Evolutionary conservation across 139 green algal genomes (phyloP).

Genomic region (Coccomyxa sp.): DNA sequence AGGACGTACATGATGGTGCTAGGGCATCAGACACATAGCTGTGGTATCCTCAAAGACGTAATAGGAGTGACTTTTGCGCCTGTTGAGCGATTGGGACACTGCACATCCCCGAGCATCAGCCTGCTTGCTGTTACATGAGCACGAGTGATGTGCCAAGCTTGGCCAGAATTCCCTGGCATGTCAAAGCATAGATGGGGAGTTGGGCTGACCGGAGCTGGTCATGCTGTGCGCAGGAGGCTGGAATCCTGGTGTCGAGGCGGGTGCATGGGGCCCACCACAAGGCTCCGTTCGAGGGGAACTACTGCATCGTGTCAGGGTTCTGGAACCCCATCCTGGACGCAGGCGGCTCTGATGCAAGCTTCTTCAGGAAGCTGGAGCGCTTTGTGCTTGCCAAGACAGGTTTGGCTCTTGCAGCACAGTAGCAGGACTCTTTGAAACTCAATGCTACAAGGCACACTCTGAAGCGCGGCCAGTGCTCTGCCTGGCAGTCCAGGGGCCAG

Average conservation of each 20-base stretch:
- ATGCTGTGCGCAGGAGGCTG: slow-evolving; percentile 50
- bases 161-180: no score
- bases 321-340: slow-evolving; percentile 89
- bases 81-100: no score
- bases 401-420: not conserved
- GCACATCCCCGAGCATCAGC: no score
- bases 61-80: no score
- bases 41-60: no score
- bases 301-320: slow-evolving; percentile 92
- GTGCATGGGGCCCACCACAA: slow-evolving; percentile 91
- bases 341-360: slow-evolving; percentile 16
- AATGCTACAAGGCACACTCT: not conserved
- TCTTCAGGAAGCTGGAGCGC: slow-evolving; percentile 59
- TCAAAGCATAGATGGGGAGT: no score
- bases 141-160: no score
- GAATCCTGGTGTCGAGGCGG: slow-evolving; percentile 73
- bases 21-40: no score
- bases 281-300: slow-evolving; percentile 93
- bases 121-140: no score
- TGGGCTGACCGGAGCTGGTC: no score
- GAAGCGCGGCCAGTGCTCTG: not conserved
- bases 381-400: slow-evolving; percentile 59
- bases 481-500: not conserved
- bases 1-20: no score
- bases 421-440: not conserved